Conservation (phyloP, 139 green algal species). For the Microglena sp. region DNA sequence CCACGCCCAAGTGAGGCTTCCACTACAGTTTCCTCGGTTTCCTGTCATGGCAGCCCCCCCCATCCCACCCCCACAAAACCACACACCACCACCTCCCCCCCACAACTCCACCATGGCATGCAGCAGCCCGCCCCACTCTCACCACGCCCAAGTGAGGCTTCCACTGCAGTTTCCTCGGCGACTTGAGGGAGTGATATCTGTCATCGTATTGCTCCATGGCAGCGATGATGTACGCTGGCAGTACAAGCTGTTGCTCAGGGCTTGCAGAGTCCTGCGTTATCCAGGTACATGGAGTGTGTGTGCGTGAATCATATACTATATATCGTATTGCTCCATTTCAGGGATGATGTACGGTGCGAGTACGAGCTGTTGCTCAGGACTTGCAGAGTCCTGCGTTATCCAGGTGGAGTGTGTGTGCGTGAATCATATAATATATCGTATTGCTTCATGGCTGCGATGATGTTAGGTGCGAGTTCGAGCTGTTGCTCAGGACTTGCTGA, state of each 20-base stretch:
- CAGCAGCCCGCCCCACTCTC: too few species aligned
- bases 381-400: too few species aligned
- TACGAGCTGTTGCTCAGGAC: conserved; percentile 28
- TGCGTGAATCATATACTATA: too few species aligned
- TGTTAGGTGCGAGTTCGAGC: conserved; percentile 43
- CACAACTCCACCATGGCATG: too few species aligned
- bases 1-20: conserved; percentile 57
- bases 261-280: too few species aligned
- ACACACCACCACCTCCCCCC: too few species aligned
- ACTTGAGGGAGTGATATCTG: conserved; percentile 67
- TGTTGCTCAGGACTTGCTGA: conserved; percentile 19
- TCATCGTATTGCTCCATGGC: conserved; percentile 32
- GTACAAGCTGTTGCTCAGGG: conserved; percentile 31
- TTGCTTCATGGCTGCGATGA: conserved; percentile 24
- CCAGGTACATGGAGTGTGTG: too few species aligned
- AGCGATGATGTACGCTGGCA: conserved; percentile 37
- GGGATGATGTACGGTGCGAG: conserved; percentile 39
- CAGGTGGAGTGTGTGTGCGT: too few species aligned
- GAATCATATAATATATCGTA: too few species aligned
- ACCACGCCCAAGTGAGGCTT: conserved; percentile 62
- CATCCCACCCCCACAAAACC: too few species aligned
- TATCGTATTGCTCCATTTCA: conserved; percentile 30
- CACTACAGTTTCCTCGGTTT: conserved; percentile 81
- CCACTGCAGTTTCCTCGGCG: conserved; percentile 84
- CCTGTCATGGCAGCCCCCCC: too few species aligned